Evolutionary conservation across 164 flowering plant species (phyloP), one percentile per base, ranked within the genome.

Genomic region (Magnolia kwangsiensis): DNA sequence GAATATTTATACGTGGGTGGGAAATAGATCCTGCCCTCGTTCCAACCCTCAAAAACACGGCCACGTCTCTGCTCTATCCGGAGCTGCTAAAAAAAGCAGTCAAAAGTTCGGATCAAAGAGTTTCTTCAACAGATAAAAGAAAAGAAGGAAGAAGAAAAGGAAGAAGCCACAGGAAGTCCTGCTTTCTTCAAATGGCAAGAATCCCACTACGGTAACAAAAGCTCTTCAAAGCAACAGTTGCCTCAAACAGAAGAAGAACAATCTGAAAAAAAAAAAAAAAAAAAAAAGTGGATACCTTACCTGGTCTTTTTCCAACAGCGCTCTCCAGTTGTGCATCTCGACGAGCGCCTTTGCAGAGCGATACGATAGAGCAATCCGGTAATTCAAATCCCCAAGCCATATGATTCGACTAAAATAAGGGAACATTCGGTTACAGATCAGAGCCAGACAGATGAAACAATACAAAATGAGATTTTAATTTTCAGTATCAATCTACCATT

Each of bases 381-480:
- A 96, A 80, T 94, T 96, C 82, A 96, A 86, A 79, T 96, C 99
- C 59, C 99, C 99, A 51, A 96, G 96, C 99, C 99, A 96, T 72
- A 96, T 91, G 20, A 96, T 81, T 78, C 98, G 96, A 83, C 99
- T 94, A 78, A 58, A 86, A 19, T 66, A 72, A 82, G n/a, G 76
- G 29, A 72, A 72, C 50, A 16, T 3, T 67, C 45, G 20, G 11
- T 37, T 67, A 16, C 16, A 55, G 45, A 64, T 45, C 75, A 63
- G 20, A 76, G 59, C 18, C 50, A 68, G 61, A 16, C 8, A 55
- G 13, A 14, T 68, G 71, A n/a, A 49, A 27, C 45, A 70, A 70
- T n/a, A 70, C 4, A 50, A 70, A 70, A 49, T 7, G 19, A 16
- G 18, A 55, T 11, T 55, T 55, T 16, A 16, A 11, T 55, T 55